Base-by-base conservation (phyloP, 23 red algal species). In the Gracilaria gracilis region DNA sequence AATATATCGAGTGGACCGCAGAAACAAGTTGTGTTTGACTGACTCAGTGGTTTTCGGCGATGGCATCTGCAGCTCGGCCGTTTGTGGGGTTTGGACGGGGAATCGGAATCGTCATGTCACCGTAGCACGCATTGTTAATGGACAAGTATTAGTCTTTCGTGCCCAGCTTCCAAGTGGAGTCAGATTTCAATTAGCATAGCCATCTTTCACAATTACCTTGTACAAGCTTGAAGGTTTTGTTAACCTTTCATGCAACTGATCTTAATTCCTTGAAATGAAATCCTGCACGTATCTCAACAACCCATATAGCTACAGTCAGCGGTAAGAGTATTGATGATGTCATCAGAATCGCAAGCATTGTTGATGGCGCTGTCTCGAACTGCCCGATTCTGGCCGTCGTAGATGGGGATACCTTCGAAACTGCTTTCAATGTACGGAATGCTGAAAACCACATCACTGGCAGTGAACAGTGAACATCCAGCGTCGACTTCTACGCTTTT, bases 71-170 rank as follows among this genome's bases (percentile, higher is more conserved):
- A 77, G 27, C 27, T 77, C 72, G 0, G 72, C 72, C 8, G 72
- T 77, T 25, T 77, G 72, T 20, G 72, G 72, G 4, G 50, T 77
- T 39, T 77, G 72, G 72, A 27, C 50, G 72, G 72, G 72, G 8
- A 7, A 20, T 50, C 20, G 23, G 9, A 77, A 77, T 77, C 72
- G 72, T 29, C 38, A 77, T 50, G 72, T 77, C 14, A 77, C 72
- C 4, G 72, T 77, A 9, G 72, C 72, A 7, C 72, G 72, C 23
- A 77, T 77, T 49, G 72, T 77, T 13, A 48, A 77, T 32, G 72
- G 34, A 0, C 23, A 51, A 37, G 72, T 77, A 20, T 0, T 49
- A 16, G 72, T 77, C 11, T 77, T 77, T 31, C 72, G 46, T 3
- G 72, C 72, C 0, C 40, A n/a, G 46, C 72, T 77, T 17, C 72